Evolutionary conservation across 1,284 basidiomycete species (phyloP).

Genomic region (Phellinidium pouzarii): DNA sequence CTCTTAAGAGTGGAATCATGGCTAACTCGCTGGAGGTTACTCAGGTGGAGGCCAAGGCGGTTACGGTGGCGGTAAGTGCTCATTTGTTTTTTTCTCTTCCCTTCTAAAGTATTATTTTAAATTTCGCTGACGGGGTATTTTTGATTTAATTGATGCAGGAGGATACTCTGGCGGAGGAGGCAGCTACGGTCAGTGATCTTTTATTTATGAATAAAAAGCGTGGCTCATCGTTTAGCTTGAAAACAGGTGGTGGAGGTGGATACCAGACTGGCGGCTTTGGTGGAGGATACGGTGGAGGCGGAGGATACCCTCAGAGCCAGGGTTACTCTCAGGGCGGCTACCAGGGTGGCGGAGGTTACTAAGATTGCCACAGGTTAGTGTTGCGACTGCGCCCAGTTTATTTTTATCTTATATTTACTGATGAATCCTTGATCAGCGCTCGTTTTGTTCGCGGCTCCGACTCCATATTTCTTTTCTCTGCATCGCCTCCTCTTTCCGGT

Average conservation of each 20-base stretch:
- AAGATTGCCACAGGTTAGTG: neutral
- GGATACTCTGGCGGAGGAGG: conserved; percentile 1
- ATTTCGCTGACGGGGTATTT: neutral
- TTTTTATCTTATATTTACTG: too few relatives aligned
- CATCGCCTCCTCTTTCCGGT: conserved; percentile 6
- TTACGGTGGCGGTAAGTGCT: neutral
- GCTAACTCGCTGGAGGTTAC: neutral
- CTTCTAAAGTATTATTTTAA: neutral
- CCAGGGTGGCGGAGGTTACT: conserved; percentile 26
- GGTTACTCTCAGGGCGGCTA: conserved; percentile 27
- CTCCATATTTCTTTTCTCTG: conserved; percentile 3
- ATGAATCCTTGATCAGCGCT: neutral
- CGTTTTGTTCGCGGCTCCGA: conserved; percentile 10
- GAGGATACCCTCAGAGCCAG: conserved; percentile 23
- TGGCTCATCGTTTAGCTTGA: neutral
- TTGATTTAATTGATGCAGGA: neutral
- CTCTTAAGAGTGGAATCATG: conserved; percentile 2
- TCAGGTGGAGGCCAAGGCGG: conserved; percentile 20
- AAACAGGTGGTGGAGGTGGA: conserved; percentile 17
- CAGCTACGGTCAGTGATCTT: conserved; percentile 1
- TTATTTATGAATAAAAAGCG: neutral
- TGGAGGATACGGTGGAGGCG: conserved; percentile 27
- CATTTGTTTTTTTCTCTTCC: neutral
- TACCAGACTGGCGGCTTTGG: conserved; percentile 26
- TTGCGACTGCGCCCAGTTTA: too few relatives aligned